Percentiles rank a stretch among this genome's conserved stretches.
These are phyloP conservation scores for Croton setiger DNA, from an alignment of 441 rosid genomes.

Conservation along the genomic window DNA sequence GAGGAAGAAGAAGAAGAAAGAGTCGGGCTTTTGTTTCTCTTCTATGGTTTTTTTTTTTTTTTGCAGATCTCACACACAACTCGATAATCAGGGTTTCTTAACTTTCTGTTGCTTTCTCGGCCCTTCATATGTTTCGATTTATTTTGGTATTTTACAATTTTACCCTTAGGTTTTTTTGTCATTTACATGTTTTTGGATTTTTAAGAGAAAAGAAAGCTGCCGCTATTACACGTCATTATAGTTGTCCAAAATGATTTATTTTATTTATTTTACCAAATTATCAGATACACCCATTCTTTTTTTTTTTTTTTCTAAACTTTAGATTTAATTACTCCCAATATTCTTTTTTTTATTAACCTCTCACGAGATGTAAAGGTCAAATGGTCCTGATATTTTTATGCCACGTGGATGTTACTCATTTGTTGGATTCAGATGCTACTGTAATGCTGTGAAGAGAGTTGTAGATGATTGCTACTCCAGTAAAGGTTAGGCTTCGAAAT, in stretches of 20 bases:
- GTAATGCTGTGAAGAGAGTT: background rate
- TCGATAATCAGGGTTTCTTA: conserved; percentile 54
- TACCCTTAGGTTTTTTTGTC: conserved; percentile 20
- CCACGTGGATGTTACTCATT: background rate
- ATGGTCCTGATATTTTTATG: background rate
- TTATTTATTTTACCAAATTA: background rate
- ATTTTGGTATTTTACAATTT: conserved; percentile 19
- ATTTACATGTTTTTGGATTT: conserved; percentile 11
- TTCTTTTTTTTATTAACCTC: background rate
- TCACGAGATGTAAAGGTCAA: background rate
- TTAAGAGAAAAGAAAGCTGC: conserved; percentile 34
- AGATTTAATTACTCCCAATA: background rate
- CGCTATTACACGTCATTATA: conserved; percentile 39
- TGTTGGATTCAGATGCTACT: background rate
- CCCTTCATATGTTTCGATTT: conserved; percentile 51
- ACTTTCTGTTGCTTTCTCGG: conserved; percentile 58
- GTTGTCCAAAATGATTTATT: conserved; percentile 30
- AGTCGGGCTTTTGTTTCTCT: background rate
- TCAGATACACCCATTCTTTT: conserved; percentile 17
- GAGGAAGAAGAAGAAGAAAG: background rate
- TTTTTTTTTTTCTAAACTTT: no score
- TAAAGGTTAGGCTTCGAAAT: conserved; percentile 1
- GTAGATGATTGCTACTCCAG: background rate
- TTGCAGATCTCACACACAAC: conserved; percentile 77
- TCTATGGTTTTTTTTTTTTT: background rate